Base-by-base conservation (phyloP, 208 protist species). In the Trypanosoma platydactyli region DNA sequence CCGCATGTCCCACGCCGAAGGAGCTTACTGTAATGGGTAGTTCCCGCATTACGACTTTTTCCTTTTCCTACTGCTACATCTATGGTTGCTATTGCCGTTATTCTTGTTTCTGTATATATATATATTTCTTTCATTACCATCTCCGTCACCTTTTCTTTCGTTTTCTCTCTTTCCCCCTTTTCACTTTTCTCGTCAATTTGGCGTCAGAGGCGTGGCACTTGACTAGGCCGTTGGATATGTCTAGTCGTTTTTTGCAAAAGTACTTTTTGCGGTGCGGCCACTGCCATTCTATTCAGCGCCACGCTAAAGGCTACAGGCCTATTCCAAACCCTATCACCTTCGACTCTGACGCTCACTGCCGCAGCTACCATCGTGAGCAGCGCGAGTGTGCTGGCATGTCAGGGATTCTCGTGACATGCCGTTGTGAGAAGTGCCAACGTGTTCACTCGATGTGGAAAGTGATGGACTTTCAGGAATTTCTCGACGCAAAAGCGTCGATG, bases 261-360 rank as follows among this genome's bases (percentile, higher is more conserved):
- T 83, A 86, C 46, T 93, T 83, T 56, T 57, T 93, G 27, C 80
- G 76, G 5, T 95, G 89, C 60, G 89, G 81, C 22, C 61, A 80
- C 33, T 95, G 89, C 59, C 42, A 69, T 1, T 76, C 76, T 4
- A 79, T 89, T 40, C 83, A 92, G 77, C 83, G 86, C 27, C 50
- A 62, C 25, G 87, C 87, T 16, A 73, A 86, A 27, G 89, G 89
- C 27, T 95, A 95, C 79, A 64, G 64, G 51, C 85, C 89, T 5
- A 92, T 95, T 61, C 79, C 86, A 1, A 93, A 95, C 60, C 89
- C 89, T 30, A 93, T 93, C 55, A 76, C 93, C 40, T 95, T 95
- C 71, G 81, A 93, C 54, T 86, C 87, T 1, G 85, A 95, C 50
- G 79, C 72, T 20, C 89, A 95, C 50, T 93, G 83, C 45, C 76